Percentiles rank a stretch among this genome's conserved stretches.
Conservation (phyloP, 2,329 filamentous ascomycete species). For the Fusarium sp. region DNA sequence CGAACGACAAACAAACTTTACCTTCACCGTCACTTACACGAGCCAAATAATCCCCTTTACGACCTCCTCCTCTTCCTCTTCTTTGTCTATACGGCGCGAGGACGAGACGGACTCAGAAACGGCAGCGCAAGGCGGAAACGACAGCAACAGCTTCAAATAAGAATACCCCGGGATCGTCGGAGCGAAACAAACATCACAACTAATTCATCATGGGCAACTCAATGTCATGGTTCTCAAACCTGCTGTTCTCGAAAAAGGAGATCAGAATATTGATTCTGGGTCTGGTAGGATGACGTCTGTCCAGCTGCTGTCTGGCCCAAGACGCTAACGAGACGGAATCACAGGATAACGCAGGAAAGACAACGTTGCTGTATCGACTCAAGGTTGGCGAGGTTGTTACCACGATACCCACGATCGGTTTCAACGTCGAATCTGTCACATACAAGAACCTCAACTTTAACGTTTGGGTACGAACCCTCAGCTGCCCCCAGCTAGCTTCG, state of each 20-base stretch:
- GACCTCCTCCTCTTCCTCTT: slow-evolving; percentile 6
- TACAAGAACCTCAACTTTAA: slow-evolving; percentile 99
- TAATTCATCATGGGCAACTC: slow-evolving; percentile 71
- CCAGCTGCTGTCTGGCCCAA: slow-evolving; percentile 31
- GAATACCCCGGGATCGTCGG: slow-evolving; percentile 27
- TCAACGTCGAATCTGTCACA: slow-evolving; percentile 98
- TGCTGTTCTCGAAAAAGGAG: slow-evolving; percentile 96
- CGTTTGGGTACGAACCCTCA: slow-evolving; percentile 81
- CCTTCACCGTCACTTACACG: slow-evolving; percentile 13
- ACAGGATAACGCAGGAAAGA: slow-evolving; percentile 98
- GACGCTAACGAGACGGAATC: slow-evolving; percentile 32
- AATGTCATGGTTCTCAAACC: slow-evolving; percentile 78
- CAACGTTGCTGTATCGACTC: slow-evolving; percentile 93
- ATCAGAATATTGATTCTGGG: slow-evolving; percentile 96
- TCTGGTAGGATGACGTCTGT: slow-evolving; percentile 72
- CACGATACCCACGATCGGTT: slow-evolving; percentile 98
- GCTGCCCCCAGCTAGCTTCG: background rate
- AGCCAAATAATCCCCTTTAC: slow-evolving; percentile 4
- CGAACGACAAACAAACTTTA: slow-evolving; percentile 28
- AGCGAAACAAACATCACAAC: slow-evolving; percentile 27
- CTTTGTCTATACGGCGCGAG: slow-evolving; percentile 12
- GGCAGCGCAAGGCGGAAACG: slow-evolving; percentile 12
- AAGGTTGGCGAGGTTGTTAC: slow-evolving; percentile 99
- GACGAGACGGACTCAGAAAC: slow-evolving; percentile 20
- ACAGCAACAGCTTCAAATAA: slow-evolving; percentile 13